Evolutionary conservation across 805 yeast genomes (phyloP), one percentile per base, ranked within the genome.

Genomic region (Wickerhamiella cacticola): DNA sequence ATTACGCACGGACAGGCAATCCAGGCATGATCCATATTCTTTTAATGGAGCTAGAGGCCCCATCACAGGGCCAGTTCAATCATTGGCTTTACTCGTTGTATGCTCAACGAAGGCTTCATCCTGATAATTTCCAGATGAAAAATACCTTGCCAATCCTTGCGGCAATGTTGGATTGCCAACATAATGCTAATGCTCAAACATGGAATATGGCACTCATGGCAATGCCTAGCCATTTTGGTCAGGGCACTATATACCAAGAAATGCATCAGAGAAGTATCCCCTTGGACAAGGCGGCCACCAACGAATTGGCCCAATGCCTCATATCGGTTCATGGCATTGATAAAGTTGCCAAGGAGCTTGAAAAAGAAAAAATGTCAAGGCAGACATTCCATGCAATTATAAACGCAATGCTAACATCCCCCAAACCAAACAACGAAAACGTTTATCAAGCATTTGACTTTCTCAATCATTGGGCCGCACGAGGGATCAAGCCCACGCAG

Each of bases 11-110:
- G 3, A 9, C 23, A 3, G 46, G 46, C 16, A 40, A 43, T 16
- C 46, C 46, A 15, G 40, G 21, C 7, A 22, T 18, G 7, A 33
- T 43, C 16, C 19, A 33, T 15, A 29, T 13, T 22, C 39, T 43
- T n/a, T n/a, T 43, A 8, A 12, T n/a, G 3, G 16, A 8, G 23
- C 31, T 24, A 16, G 18, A 43, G 23, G n/a, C 10, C n/a, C 29
- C 21, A 13, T 13, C 13, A 9, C 29, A 22, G 39, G 7, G 21
- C 16, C 41, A 35, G n/a, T 44, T 44, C 19, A 34, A 44, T 35
- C 41, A 44, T 28, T 44, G 47, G 47, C 26, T 44, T 10, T 44
- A 44, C 28, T 34, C 47, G 22, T 35, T 35, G 5, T 44, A 34
- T 19, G 21, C 21, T n/a, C 47, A 44, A 25, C 10, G 41, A 6